Evolutionary conservation across 371 early-diverging fungal species (phyloP).

Genomic region (Mucor circinelloides): DNA sequence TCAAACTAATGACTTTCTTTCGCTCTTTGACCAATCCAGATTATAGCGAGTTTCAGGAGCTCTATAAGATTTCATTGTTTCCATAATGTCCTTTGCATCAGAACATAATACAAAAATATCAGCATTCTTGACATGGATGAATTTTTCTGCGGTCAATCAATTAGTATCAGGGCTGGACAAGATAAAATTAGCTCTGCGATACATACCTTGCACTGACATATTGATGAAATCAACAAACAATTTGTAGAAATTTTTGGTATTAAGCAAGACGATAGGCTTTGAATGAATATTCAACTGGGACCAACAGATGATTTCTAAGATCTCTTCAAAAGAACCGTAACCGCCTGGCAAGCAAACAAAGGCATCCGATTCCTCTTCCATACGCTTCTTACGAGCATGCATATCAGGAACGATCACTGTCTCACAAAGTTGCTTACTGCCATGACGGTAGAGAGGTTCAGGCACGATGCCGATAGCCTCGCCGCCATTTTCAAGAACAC

Average conservation of each 20-base stretch:
- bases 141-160: slow-evolving; percentile 46
- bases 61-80: slow-evolving; percentile 58
- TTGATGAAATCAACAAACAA: slow-evolving; percentile 67
- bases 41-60: slow-evolving; percentile 56
- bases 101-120: slow-evolving; percentile 62
- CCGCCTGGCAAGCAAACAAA: slow-evolving; percentile 91
- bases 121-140: slow-evolving; percentile 48
- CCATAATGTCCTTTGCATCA: slow-evolving; percentile 61
- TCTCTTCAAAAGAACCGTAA: slow-evolving; percentile 84
- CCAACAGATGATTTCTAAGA: slow-evolving; percentile 87
- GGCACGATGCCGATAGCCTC: slow-evolving; percentile 75
- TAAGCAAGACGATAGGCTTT: slow-evolving; percentile 78
- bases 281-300: slow-evolving; percentile 74
- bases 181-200: no score
- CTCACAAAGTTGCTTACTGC: slow-evolving; percentile 58
- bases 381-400: slow-evolving; percentile 81
- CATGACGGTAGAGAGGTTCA: slow-evolving; percentile 57
- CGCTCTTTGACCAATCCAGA: slow-evolving; percentile 53
- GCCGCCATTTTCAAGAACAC: slow-evolving; percentile 60
- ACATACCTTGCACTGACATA: slow-evolving; percentile 51
- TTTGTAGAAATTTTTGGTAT: slow-evolving; percentile 75
- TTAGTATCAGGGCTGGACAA: no score
- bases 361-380: slow-evolving; percentile 74
- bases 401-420: slow-evolving; percentile 76
- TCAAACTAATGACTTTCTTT: slow-evolving; percentile 22